Base-by-base conservation (phyloP, 148 eudicot species). In the Hydrangea macrophylla region DNA sequence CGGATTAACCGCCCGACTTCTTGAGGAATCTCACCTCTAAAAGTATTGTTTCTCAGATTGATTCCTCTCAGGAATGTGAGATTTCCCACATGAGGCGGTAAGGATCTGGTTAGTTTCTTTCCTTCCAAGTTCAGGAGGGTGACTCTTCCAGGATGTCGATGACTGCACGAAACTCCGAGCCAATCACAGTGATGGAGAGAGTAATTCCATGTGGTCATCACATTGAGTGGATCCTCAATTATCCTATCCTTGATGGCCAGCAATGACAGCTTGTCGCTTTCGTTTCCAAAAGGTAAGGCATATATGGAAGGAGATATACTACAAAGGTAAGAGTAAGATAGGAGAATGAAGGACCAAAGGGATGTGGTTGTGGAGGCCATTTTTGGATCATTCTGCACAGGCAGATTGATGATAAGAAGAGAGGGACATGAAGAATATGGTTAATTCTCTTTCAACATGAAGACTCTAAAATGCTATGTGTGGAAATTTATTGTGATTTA, bases 91-190 rank as follows among this genome's bases (percentile, higher is more conserved):
- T 63, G 67, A 7, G 60, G 70, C 20, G 59, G 22, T 12, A 66
- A 12, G 0, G 28, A 11, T 1, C 70, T 60, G 1, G 6, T 22
- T 10, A 66, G 26, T 25, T 24, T 35, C 31, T 32, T 10, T 5
- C 22, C 28, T 0, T 0, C 18, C 2, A 54, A 44, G 9, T 66
- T 22, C 0, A 66, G 9, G 30, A 11, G 13, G 0, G 23, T 35
- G 30, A 53, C 59, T 66, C 67, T 42, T 15, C 36, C 42, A 17
- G 53, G 32, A 24, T 63, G 67, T 17, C 55, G 22, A 8, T n/a
- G 7, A 23, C 59, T 35, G 60, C 76, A 66, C 3, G n/a, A 12
- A 25, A 73, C 62, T 18, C 70, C 76, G 2, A 2, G 11, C 76
- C 76, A 73, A 0, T 1, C 9, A 18, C 76, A 73, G 20, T 30